Evolutionary conservation across 345 rosid species (phyloP), one percentile per base, ranked within the genome.

Genomic region (Gossypioides kirkii): DNA sequence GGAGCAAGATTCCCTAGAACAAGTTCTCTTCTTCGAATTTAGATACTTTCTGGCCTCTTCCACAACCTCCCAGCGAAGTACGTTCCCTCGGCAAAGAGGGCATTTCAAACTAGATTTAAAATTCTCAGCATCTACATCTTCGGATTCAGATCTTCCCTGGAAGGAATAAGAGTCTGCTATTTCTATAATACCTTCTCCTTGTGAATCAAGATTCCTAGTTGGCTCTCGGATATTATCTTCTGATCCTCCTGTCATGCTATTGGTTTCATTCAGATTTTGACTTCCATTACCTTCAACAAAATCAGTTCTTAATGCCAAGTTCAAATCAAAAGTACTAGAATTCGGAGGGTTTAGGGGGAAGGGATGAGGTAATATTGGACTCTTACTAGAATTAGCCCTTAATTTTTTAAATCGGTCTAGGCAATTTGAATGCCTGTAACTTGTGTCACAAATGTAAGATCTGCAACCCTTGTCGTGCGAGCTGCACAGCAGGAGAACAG

Each of bases 371-470:
- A 74, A 73, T 66, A 77, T 70, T 59, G 86, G 70, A 70, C 78
- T 79, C 73, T 71, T 82, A 4, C 79, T 69, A 79, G 89, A 80
- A 72, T 77, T 82, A 36, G 79, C 79, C 77, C 80, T 85, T 61
- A 88, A 60, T 80, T 89, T 93, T 82, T 88, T 93, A 81, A 85
- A 89, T 75, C 94, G 82, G 61, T 93, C 98, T 49, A 93, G 85
- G 84, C 98, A 93, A 71, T 93, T 93, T 71, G 97, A 93, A 78
- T 93, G 98, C 73, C 97, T 82, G 84, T 88, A 86, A 84, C 97
- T 93, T 73, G 97, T 90, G 77, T 91, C 97, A 76, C 98, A 93
- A 78, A 93, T 88, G 80, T 88, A 93, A 73, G 97, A 86, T 81
- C 88, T 88, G 84, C 98, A 93, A 71, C 98, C 97, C 87, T 91